Evolutionary conservation across 305 asterid species (phyloP), one percentile per base, ranked within the genome.

Genomic region (Euphrasia arctica): DNA sequence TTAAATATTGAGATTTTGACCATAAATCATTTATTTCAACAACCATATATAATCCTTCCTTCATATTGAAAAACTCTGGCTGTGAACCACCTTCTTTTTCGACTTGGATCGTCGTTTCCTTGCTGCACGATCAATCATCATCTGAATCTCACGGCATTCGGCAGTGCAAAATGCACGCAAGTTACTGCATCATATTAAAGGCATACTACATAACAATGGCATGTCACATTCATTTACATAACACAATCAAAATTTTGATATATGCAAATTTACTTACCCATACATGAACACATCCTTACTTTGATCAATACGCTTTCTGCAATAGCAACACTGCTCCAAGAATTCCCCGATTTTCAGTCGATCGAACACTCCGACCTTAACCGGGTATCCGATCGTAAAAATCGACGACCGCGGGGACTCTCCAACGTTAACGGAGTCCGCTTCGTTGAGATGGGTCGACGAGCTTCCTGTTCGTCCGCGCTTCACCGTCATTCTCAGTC

Each of bases 221-320:
- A 27, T 15, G 5, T 25, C 27, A 54, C n/a, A 15, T 36, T 36
- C 9, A 6, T 18, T 18, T 18, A 18, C 22, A 18, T 18, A 18
- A 18, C 22, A 18, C 22, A 18, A 18, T 18, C 22, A 18, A 18
- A 36, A 36, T 6, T 39, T 39, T 1, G 10, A 39, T 25, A 25
- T 25, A 25, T 7, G 43, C 43, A 39, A 39, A 9, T 9, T 39
- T 34, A 3, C 9, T 22, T 76, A 85, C 93, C 87, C 78, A 55
- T 81, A 81, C 90, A 85, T 85, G 60, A 68, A 81, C 15, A 78
- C 74, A 60, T 72, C 84, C 59, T 73, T 13, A 25, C 73, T 59
- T 0, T 7, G 63, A 0, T 58, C 63, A 11, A 83, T 74, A 27
- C 47, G 70, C 58, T 73, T 74, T 66, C 13, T 58, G 71, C 93